Evolutionary conservation across 495 filamentous ascomycete species (phyloP).

Genomic region (Hypoxylon intermedium): DNA sequence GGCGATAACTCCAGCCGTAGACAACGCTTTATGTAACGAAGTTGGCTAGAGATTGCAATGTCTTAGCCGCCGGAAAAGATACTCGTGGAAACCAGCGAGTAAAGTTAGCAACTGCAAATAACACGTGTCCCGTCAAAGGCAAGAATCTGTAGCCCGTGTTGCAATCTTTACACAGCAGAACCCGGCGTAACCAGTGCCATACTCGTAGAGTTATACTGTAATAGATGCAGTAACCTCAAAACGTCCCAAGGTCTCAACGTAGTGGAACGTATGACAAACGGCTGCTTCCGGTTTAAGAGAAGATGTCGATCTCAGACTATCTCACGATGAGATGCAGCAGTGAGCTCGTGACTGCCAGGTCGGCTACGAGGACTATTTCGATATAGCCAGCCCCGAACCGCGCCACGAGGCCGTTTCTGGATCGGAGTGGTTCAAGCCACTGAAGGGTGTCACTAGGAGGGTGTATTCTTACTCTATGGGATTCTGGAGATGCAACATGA

Average conservation of each 20-base stretch:
- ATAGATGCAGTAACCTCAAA: conserved; percentile 4
- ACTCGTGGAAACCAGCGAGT: too few relatives aligned
- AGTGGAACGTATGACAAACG: conserved; percentile 17
- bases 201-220: background rate
- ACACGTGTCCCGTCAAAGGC: too few relatives aligned
- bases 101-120: too few relatives aligned
- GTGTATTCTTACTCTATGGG: conserved; percentile 4
- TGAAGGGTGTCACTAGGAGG: conserved; percentile 17
- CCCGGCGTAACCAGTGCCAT: background rate
- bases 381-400: conserved; percentile 8
- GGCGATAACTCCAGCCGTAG: too few relatives aligned
- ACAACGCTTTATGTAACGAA: too few relatives aligned
- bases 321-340: background rate
- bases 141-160: too few relatives aligned
- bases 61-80: too few relatives aligned
- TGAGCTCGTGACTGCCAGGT: background rate
- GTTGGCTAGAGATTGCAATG: too few relatives aligned
- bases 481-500: conserved; percentile 18
- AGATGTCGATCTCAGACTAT: too few relatives aligned
- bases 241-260: conserved; percentile 4
- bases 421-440: conserved; percentile 26
- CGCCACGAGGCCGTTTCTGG: conserved; percentile 9
- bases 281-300: too few relatives aligned
- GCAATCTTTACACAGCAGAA: background rate
- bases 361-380: conserved; percentile 2